Evolutionary conservation across 1,284 basidiomycete species (phyloP), one percentile per base, ranked within the genome.

Genomic region (Ganoderma resinaceum): DNA sequence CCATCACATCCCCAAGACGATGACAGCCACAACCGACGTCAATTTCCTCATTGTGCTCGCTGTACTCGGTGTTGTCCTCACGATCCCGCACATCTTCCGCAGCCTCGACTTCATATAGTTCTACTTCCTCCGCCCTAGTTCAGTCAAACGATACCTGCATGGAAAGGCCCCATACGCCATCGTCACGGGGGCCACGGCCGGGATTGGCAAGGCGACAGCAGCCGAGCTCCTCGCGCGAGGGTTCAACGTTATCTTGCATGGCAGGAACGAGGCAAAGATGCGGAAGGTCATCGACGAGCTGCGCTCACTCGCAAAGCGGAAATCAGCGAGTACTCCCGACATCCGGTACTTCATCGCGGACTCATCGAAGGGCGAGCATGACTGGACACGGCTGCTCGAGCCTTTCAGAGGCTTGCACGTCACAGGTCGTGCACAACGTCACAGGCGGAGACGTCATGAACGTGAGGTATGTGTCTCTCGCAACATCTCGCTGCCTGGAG

Each of bases 211-310:
- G 65, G 73, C 71, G 7, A 53, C 72, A 12, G 77, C 77, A 8
- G 68, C 70, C 3, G 76, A 78, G 73, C 73, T 79, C n/a, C 77
- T 77, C 65, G 63, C 59, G 35, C 71, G 68, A 26, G 76, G 77
- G n/a, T 79, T 79, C 75, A 79, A 75, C 58, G 65, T 79, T 52
- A 74, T 79, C 66, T 61, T 79, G n/a, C 78, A 79, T 40, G 78
- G 77, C 33, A 70, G 78, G 14, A 77, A 75, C 52, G 75, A 75
- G 65, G 69, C 73, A 62, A 78, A 78, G 70, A 72, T 78, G 71
- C 66, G 67, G 63, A 72, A 70, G 61, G 76, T 76, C 59, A 65
- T 71, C 12, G 72, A 72, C n/a, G 73, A 76, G 60, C 67, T 79
- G 6, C 70, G 70, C 61, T 65, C 66, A 14, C 55, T 29, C 2